A percentile compares a stretch with the other conserved stretches of the same genome.
Evolutionary conservation across 768 basidiomycete genomes (phyloP).

Genomic region (Cystobasidium ongulense): DNA sequence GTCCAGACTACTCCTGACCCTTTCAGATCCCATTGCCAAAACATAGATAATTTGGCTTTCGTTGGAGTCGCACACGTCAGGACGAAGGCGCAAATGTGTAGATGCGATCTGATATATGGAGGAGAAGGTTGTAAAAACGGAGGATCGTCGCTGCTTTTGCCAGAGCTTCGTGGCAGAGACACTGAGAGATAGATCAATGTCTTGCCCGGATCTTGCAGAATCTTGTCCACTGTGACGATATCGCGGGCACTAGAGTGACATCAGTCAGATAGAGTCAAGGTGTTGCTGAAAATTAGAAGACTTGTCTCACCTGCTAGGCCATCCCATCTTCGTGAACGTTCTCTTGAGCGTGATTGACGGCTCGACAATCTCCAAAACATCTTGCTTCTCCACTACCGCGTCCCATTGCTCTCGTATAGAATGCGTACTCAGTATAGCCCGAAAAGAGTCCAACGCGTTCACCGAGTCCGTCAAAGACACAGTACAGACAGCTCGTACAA

Average conservation of each 20-base stretch:
- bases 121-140: constrained; percentile 40
- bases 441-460: constrained; percentile 10
- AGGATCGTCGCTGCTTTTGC: constrained; percentile 37
- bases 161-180: constrained; percentile 11
- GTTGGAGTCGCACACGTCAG: constrained; percentile 26
- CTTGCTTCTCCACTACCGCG: constrained; percentile 10
- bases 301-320: constrained; percentile 23
- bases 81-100: constrained; percentile 37
- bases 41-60: constrained; percentile 34
- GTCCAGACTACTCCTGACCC: not conserved
- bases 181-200: constrained; percentile 24
- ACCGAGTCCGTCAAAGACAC: not conserved
- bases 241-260: constrained; percentile 21
- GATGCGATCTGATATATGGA: constrained; percentile 40
- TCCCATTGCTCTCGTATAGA: constrained; percentile 14
- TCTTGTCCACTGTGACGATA: constrained; percentile 14
- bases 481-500: constrained; percentile 1
- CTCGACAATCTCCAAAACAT: constrained; percentile 22
- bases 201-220: constrained; percentile 10
- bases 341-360: not conserved
- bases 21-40: constrained; percentile 36
- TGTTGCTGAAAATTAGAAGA: not conserved
- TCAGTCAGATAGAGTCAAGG: not conserved
- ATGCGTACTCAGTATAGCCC: not conserved
- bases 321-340: constrained; percentile 15